Percentiles rank a stretch among this genome's conserved stretches.
These are phyloP conservation scores for Strigomonas culicis DNA, from an alignment of 208 protist species.

Conservation along the genomic window DNA sequence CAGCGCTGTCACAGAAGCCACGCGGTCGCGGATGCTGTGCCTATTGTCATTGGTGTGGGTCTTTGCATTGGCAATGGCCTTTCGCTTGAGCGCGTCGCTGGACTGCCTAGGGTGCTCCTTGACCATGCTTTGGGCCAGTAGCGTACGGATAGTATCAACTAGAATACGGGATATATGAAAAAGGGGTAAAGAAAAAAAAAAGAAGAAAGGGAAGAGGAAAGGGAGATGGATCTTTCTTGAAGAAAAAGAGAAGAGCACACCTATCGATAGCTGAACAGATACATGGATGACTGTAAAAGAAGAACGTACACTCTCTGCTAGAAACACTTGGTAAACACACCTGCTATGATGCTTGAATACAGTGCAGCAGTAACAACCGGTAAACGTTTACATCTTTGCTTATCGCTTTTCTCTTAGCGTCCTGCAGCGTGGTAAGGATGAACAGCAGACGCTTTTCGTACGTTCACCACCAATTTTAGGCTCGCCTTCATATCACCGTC, in stretches of 20 bases:
- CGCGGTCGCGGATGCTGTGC: too few relatives aligned
- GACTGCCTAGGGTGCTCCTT: not conserved
- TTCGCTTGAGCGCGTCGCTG: not conserved
- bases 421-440: not conserved
- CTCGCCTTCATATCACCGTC: not conserved
- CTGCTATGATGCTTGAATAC: not conserved
- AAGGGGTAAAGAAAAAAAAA: slow-evolving; percentile 7
- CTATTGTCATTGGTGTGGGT: too few relatives aligned
- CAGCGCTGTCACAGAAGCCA: too few relatives aligned
- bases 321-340: too few relatives aligned
- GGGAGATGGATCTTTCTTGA: not conserved
- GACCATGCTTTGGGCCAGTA: not conserved
- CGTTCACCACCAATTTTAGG: not conserved
- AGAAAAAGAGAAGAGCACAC: not conserved
- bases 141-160: too few relatives aligned
- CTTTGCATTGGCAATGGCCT: not conserved
- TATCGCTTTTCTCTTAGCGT: too few relatives aligned
- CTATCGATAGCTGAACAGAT: not conserved
- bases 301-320: too few relatives aligned
- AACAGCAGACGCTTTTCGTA: not conserved
- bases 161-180: not conserved
- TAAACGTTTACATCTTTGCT: not conserved
- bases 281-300: too few relatives aligned
- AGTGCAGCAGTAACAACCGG: not conserved
- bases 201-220: not conserved